Percentiles rank a stretch among this genome's conserved stretches.
Conservation (phyloP, 306 rosid genomes). For the Gastrolobium bilobum region DNA sequence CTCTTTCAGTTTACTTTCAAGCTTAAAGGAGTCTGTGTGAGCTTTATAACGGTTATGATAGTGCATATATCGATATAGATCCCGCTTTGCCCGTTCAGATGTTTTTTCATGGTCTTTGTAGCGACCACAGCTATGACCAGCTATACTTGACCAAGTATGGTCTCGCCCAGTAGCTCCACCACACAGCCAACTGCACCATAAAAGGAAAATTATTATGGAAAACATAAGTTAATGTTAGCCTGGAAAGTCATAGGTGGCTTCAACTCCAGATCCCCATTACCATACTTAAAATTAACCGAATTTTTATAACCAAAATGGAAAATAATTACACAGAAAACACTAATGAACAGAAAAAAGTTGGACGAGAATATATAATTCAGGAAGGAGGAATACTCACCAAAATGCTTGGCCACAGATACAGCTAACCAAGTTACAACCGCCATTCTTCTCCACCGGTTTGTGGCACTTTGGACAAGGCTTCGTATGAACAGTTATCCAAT, state of each 20-base stretch:
- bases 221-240: constrained; percentile 13
- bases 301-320: background rate
- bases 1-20: constrained; percentile 85
- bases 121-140: constrained; percentile 98
- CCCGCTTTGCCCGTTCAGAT: constrained; percentile 90
- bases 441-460: constrained; percentile 97
- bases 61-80: constrained; percentile 87
- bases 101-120: constrained; percentile 72
- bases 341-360: constrained; percentile 26
- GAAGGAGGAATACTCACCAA: constrained; percentile 70
- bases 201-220: background rate
- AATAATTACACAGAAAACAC: constrained; percentile 17
- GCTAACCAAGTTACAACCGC: constrained; percentile 97
- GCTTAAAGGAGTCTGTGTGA: constrained; percentile 95
- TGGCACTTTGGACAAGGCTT: constrained; percentile 96
- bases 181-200: constrained; percentile 91
- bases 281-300: background rate
- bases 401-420: constrained; percentile 97
- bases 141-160: constrained; percentile 87
- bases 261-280: background rate
- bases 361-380: constrained; percentile 20
- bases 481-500: constrained; percentile 97
- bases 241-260: constrained; percentile 17
- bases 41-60: constrained; percentile 95
- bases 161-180: constrained; percentile 95